These are phyloP conservation scores for Plantago elongata DNA, from an alignment of 257 asterid genomes.

Conservation along the genomic window DNA sequence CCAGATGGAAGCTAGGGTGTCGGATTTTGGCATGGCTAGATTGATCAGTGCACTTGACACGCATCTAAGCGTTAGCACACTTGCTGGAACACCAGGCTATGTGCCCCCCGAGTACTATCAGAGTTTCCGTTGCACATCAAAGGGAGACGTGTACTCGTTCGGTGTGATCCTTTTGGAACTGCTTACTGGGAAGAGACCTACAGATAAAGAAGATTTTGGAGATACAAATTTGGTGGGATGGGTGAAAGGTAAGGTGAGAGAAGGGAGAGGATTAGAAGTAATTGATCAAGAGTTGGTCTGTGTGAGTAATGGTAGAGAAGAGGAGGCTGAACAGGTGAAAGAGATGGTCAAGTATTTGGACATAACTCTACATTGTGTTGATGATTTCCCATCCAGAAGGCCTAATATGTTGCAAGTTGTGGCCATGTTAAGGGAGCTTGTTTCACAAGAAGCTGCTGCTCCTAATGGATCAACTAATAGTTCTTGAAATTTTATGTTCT, in stretches of 20 bases:
- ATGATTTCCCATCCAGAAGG: conserved; percentile 88
- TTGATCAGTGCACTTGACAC: conserved; percentile 89
- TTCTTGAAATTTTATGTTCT: conserved; percentile 29
- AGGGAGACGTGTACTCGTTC: conserved; percentile 84
- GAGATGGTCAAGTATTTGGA: conserved; percentile 88
- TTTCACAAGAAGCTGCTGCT: conserved; percentile 25
- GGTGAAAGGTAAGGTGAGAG: conserved; percentile 89
- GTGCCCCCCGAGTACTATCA: conserved; percentile 97
- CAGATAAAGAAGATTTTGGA: conserved; percentile 93
- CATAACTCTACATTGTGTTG: conserved; percentile 76
- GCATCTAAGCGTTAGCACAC: conserved; percentile 78
- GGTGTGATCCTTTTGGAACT: conserved; percentile 83
- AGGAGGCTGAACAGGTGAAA: conserved; percentile 68
- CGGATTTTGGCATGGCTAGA: conserved; percentile 95
- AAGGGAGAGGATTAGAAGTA: conserved; percentile 86
- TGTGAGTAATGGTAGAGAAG: conserved; percentile 48
- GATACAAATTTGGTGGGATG: conserved; percentile 93
- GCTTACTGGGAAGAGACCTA: conserved; percentile 80
- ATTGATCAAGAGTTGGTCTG: conserved; percentile 50
- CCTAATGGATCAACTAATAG: conserved; percentile 37
- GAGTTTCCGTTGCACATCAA: conserved; percentile 92
- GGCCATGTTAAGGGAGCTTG: conserved; percentile 84
- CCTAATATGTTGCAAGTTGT: conserved; percentile 92
- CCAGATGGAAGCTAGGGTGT: conserved; percentile 82
- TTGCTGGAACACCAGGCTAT: conserved; percentile 94